Evolutionary conservation across 495 filamentous ascomycete species (phyloP), one percentile per base, ranked within the genome.

Genomic region (Xylaria curta): DNA sequence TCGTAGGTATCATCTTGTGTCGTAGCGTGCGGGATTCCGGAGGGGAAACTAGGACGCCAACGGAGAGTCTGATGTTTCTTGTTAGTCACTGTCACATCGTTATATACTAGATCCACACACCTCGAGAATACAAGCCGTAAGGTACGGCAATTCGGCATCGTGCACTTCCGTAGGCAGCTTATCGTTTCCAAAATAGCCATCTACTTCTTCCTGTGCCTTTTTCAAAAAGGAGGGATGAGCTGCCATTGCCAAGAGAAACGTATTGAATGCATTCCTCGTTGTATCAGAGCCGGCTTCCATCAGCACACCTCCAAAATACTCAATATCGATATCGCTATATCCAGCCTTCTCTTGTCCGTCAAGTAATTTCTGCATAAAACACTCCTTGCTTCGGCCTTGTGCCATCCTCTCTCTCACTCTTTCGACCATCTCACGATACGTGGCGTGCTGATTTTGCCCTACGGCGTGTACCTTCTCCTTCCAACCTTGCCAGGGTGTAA

Each of bases 281-380:
- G 86, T 87, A 70, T 88, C 86, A 4, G 79, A 80, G 9, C 85
- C 86, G 2, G 82, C 85, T 77, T 87, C 83, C 72, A 69, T n/a
- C 8, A 72, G 47, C 33, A 72, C 26, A n/a, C 72, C 69, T 24
- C 72, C 72, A n/a, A 76, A 21, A 62, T 73, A 70, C 5, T 36
- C 73, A 21, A 76, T 38, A n/a, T 73, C 74, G 19, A 62, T 63
- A n/a, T 76, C 70, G 28, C 58, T 68, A 42, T 76, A 51, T 21
- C 61, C 74, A 47, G 62, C 44, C 47, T 76, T 76, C 31, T 76
- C 74, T 64, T 66, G 64, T 36, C 58, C 47, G 19, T 64, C 24
- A 6, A 68, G 36, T 38, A 66, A 21, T 12, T 17, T 7, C 26
- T 28, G 60, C 60, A 75, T 61, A 44, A 75, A 73, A 38, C 71